Evolutionary conservation across 129 eudicot species (phyloP), one percentile per base, ranked within the genome.

Genomic region (Pulicaria dysenterica): DNA sequence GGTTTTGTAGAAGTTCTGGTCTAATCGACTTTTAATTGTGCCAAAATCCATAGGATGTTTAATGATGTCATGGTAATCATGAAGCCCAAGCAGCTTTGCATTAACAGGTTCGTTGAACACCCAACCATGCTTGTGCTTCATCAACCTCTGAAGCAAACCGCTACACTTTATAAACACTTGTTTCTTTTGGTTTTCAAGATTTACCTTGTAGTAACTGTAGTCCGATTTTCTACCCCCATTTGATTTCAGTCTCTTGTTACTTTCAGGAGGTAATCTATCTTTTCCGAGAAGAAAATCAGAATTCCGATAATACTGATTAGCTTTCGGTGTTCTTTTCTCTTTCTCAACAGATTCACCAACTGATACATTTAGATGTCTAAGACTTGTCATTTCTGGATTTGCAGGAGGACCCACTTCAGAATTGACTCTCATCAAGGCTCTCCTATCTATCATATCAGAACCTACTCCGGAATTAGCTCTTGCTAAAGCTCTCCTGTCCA

Each of bases 311-410:
- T 44, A 84, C 24, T 84, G 95, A 73, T 93, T 93, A 0, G 95
- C 98, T 67, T 93, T 93, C 0, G 98, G 98, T 11, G 96, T 90
- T 58, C 98, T 82, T 77, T 93, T 93, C 84, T 93, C 98, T 80
- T 84, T 93, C 86, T 93, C 98, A 57, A 72, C 50, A 55, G 69
- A 77, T 11, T 93, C 96, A 73, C 77, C 78, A 58, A 70, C 70
- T 7, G 91, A 82, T 9, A 89, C 89, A 24, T 68, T 79, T 5
- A 85, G 59, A 39, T 81, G 91, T 75, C 86, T 59, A 70, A 89
- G 85, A 80, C 89, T 79, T 0, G 80, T 48, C 19, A 80, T 73
- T 5, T 76, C 82, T 61, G 58, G 83, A 76, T 78, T 68, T 13
- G 67, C 84, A 16, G 57, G 16, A 1, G 91, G 74, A 69, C 85